A percentile compares a stretch with the other conserved stretches of the same genome.
Evolutionary conservation across 2,329 filamentous ascomycete species (phyloP).

Genomic region (Fusarium anguioides): DNA sequence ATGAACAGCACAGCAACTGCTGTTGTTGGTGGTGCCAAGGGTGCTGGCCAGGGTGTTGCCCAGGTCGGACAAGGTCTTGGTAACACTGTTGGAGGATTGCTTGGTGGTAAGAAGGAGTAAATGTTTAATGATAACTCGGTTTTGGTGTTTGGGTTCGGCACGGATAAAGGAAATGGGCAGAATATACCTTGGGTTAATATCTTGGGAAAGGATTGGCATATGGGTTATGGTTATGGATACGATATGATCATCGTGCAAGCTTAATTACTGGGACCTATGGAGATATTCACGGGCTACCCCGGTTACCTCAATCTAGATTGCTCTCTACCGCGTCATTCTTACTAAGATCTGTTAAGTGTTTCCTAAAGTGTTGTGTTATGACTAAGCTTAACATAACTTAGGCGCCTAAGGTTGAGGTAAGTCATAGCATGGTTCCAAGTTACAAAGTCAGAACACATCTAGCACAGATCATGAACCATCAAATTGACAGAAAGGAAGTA

Average conservation of each 20-base stretch:
- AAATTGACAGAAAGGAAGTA: background rate
- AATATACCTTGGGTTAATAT: conserved; percentile 3
- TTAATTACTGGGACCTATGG: conserved; percentile 8
- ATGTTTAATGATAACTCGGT: background rate
- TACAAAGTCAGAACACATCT: too few species aligned
- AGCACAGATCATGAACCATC: too few species aligned
- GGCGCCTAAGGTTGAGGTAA: too few species aligned
- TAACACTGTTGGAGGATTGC: conserved; percentile 49
- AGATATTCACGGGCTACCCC: background rate
- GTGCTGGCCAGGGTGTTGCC: conserved; percentile 48
- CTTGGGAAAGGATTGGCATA: background rate
- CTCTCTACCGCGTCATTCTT: too few species aligned
- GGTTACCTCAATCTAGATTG: background rate
- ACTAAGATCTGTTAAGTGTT: too few species aligned
- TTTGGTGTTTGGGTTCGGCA: conserved; percentile 13
- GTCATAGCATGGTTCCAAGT: too few species aligned
- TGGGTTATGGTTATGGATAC: background rate
- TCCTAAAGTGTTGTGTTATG: too few species aligned
- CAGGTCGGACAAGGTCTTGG: conserved; percentile 28
- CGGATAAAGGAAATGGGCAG: background rate
- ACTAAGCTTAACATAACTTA: too few species aligned
- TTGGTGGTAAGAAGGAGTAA: conserved; percentile 50
- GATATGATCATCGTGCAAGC: background rate
- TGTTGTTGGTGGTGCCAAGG: conserved; percentile 49
- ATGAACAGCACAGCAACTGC: conserved; percentile 44